Percentiles rank a stretch among this genome's conserved stretches.
Conservation (phyloP, 2,329 filamentous ascomycete species). For the Penicillium sp. region DNA sequence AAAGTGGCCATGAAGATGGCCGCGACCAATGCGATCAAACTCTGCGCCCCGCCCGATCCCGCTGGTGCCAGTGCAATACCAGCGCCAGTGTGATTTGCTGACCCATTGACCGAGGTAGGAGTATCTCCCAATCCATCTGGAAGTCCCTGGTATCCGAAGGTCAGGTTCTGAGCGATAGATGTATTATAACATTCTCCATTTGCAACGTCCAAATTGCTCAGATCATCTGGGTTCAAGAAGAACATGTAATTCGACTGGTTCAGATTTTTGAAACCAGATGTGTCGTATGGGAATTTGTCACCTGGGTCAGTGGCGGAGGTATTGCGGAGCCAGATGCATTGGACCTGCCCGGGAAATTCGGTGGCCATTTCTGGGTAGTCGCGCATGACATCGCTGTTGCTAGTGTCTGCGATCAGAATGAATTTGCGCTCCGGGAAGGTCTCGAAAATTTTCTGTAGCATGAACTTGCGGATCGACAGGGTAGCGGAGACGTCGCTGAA, state of each 20-base stretch:
- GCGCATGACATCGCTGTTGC: conserved; percentile 74
- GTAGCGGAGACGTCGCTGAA: conserved; percentile 74
- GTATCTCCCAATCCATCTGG: conserved; percentile 12
- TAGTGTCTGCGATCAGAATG: conserved; percentile 73
- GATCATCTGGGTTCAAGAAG: conserved; percentile 69
- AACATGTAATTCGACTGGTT: conserved; percentile 74
- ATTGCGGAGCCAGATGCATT: conserved; percentile 76
- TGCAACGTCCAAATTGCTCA: conserved; percentile 64
- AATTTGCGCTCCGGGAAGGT: conserved; percentile 75
- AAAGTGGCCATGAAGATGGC: conserved; percentile 9
- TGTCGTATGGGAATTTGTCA: conserved; percentile 74
- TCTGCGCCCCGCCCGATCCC: not conserved
- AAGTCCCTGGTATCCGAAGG: conserved; percentile 63
- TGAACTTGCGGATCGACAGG: conserved; percentile 66
- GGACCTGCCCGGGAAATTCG: conserved; percentile 68
- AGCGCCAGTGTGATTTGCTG: conserved; percentile 18
- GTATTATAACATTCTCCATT: conserved; percentile 68
- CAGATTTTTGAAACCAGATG: conserved; percentile 66
- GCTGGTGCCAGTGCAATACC: conserved; percentile 6
- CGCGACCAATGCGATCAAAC: conserved; percentile 4
- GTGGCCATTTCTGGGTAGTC: conserved; percentile 59
- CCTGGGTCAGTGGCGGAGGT: conserved; percentile 66
- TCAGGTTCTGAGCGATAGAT: conserved; percentile 68
- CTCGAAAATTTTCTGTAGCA: conserved; percentile 70
- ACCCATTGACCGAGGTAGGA: conserved; percentile 11